These are phyloP conservation scores for Leccinum barrowsii DNA, from an alignment of 768 basidiomycete species.

Conservation along the genomic window DNA sequence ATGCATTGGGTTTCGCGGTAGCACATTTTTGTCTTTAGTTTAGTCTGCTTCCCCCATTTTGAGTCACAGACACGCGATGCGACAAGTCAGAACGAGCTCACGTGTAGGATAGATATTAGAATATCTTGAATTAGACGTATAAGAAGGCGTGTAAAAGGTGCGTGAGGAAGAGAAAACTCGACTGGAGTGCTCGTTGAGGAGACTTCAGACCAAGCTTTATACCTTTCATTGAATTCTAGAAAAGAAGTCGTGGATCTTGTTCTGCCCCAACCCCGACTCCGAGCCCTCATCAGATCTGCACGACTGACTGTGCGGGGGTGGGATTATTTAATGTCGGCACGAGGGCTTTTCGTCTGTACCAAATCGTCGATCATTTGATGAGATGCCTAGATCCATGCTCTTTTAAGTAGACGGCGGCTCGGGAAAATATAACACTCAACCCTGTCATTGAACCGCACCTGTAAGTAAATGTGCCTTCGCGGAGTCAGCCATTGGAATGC, in stretches of 20 bases:
- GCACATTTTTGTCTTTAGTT: slow-evolving; percentile 36
- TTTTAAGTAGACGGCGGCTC: slow-evolving; percentile 5
- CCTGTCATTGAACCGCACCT: slow-evolving; percentile 15
- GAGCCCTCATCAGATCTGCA: slow-evolving; percentile 10
- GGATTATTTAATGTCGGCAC: slow-evolving; percentile 14
- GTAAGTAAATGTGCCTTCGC: slow-evolving; percentile 17
- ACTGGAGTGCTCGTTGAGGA: slow-evolving; percentile 10
- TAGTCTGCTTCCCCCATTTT: slow-evolving; percentile 5
- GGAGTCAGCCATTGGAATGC: slow-evolving; percentile 16
- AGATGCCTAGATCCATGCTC: slow-evolving; percentile 17
- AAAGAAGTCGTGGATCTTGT: slow-evolving; percentile 6
- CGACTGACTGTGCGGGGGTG: slow-evolving; percentile 10
- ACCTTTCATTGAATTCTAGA: slow-evolving; percentile 8
- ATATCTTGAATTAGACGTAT: slow-evolving; percentile 5
- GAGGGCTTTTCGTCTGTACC: slow-evolving; percentile 7
- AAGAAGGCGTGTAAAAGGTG: background rate
- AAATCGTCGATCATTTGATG: slow-evolving; percentile 25
- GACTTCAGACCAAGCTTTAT: slow-evolving; percentile 19
- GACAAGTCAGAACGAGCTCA: slow-evolving; percentile 4
- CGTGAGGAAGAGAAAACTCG: slow-evolving; percentile 1
- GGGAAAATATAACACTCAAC: slow-evolving; percentile 17
- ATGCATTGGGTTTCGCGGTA: slow-evolving; percentile 38
- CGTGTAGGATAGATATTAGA: slow-evolving; percentile 25
- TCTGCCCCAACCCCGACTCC: slow-evolving; percentile 7
- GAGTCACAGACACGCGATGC: slow-evolving; percentile 11